Base-by-base conservation (phyloP, 495 filamentous ascomycete species). In the Lasiosphaeria hispida region DNA sequence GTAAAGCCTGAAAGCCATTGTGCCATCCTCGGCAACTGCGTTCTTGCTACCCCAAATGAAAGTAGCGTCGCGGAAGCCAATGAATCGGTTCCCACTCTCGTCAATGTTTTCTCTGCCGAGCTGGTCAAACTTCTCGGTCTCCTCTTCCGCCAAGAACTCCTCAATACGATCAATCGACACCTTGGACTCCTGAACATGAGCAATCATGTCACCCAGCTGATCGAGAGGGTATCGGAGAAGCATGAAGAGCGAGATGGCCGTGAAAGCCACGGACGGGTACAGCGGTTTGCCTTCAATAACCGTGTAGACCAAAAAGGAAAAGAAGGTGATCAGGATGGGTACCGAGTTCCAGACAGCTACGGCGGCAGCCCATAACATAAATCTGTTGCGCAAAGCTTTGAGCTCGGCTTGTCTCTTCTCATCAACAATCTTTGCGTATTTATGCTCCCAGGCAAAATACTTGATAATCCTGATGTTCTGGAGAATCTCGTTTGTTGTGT, bases 391-490 rank as follows among this genome's bases (percentile, higher is more conserved):
- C 61, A 97, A 67, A 33, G 87, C 84, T 60, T 81, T 83, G 23
- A 99, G 77, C 69, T 99, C 95, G 3, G 81, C 81, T 14, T 78
- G 76, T 49, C 95, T 83, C 69, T 95, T 96, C 69, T 96, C 93
- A 58, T 92, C 85, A 13, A 99, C 91, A 52, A 91, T 85, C 14
- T 86, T 83, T 44, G 87, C 81, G 72, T 96, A 99, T 8, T 95
- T 88, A 58, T 89, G 86, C 71, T 99, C 95, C 95, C 95, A 99
- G 2, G 95, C 93, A 70, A 99, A 99, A 72, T 92, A 99, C 71
- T 99, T 99, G 83, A 99, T 97, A 65, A 99, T 97, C 35, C 95
- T 84, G 62, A 99, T 97, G 62, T 97, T 99, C 65, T 95, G 93
- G 18, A 99, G 79, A 7, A 97, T 89, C 71, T 99, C 95, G 71